Percentiles rank a stretch among this genome's conserved stretches.
Conservation (phyloP, 1,284 basidiomycete species). For the Leccinum angustisporum region DNA sequence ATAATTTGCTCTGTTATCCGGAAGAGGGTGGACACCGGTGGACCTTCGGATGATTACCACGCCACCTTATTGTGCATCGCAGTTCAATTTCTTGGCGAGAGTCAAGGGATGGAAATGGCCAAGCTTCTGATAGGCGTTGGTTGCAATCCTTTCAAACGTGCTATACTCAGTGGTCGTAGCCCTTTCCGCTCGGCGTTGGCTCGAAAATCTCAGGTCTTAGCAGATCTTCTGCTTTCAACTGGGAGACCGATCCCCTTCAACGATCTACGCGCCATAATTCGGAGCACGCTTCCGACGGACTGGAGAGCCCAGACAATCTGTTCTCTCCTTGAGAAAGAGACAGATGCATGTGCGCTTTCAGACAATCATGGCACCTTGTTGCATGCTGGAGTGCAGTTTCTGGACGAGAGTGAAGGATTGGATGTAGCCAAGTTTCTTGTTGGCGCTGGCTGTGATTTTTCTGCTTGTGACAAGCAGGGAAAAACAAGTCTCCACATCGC, state of each 20-base stretch:
- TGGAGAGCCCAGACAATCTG: not conserved
- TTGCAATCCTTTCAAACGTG: not conserved
- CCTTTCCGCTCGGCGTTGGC: not conserved
- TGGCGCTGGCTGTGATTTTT: not conserved
- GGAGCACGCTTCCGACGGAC: not conserved
- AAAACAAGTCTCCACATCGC: slow-evolving; percentile 6
- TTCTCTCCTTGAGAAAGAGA: not conserved
- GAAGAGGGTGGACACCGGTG: not conserved
- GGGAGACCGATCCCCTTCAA: not conserved
- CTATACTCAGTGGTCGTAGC: not conserved
- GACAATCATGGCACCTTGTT: not conserved
- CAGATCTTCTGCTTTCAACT: not conserved
- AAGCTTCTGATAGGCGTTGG: not conserved
- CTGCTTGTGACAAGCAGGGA: not conserved
- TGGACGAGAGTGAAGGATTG: not conserved
- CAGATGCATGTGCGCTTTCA: not conserved
- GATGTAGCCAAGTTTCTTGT: not conserved
- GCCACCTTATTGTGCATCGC: not conserved
- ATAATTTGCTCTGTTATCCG: not conserved
- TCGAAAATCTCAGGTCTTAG: not conserved
- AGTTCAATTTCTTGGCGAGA: not conserved
- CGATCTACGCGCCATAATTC: not conserved
- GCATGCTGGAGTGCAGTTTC: not conserved
- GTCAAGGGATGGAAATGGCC: not conserved
- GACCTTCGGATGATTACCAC: not conserved